These are phyloP conservation scores for Reutealis trisperma DNA, from an alignment of 345 rosid species.

Conservation along the genomic window DNA sequence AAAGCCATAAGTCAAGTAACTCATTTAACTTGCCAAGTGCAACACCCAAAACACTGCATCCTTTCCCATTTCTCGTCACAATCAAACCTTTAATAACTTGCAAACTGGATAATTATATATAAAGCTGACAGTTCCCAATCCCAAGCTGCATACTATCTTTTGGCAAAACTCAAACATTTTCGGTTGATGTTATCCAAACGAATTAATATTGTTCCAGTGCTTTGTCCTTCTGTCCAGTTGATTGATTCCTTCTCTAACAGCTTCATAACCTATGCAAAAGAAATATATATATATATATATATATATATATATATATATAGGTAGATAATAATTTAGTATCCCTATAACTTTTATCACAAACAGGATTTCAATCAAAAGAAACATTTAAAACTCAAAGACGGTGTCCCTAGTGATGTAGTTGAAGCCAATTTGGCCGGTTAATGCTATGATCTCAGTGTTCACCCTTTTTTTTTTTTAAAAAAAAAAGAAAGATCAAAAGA, in stretches of 20 bases:
- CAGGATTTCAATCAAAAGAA: background rate
- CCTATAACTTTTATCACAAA: background rate
- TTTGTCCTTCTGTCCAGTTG: conserved; percentile 44
- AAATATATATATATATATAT: no score
- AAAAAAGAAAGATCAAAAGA: no score
- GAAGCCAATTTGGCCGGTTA: no score
- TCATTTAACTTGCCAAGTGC: background rate
- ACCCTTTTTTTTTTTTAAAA: no score
- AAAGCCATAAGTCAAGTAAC: no score
- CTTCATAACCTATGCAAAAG: conserved; percentile 41
- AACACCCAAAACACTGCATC: no score
- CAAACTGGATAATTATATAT: background rate
- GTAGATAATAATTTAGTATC: background rate
- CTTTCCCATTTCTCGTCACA: background rate
- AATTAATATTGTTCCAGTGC: conserved; percentile 41
- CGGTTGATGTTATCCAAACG: conserved; percentile 43
- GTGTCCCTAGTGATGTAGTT: no score
- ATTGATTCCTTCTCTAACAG: conserved; percentile 56
- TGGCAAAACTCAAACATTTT: conserved; percentile 42
- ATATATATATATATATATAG: no score
- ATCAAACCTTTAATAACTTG: background rate
- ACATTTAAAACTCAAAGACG: background rate
- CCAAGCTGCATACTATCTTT: conserved; percentile 20
- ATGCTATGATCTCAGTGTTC: no score
- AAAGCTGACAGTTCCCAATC: background rate